Conservation (phyloP, 768 basidiomycete genomes). For the Tremella mesenterica region DNA sequence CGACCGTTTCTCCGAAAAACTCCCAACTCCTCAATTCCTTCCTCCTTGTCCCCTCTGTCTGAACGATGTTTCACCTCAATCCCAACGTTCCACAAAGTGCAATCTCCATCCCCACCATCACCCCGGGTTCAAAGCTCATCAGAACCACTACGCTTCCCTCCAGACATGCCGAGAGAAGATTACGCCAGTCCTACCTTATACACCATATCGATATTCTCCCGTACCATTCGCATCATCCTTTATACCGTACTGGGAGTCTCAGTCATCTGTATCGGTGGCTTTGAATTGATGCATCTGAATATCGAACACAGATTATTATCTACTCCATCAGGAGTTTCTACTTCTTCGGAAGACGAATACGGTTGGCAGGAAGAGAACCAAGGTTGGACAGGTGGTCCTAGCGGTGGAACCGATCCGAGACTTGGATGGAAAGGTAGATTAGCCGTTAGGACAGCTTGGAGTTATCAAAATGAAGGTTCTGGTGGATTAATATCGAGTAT, state of each 20-base stretch:
- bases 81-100: too few relatives aligned
- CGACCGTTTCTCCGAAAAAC: too few relatives aligned
- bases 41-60: too few relatives aligned
- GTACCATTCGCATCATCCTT: conserved; percentile 27
- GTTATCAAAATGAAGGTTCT: conserved; percentile 34
- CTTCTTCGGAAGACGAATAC: conserved; percentile 16
- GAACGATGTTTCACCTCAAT: too few relatives aligned
- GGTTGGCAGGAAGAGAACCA: conserved; percentile 36
- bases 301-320: conserved; percentile 23
- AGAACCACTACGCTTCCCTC: conserved; percentile 18
- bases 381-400: conserved; percentile 34
- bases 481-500: conserved; percentile 21
- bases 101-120: too few relatives aligned
- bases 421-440: conserved; percentile 37
- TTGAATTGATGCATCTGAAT: conserved; percentile 24
- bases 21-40: too few relatives aligned
- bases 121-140: too few relatives aligned
- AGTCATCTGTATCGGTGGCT: conserved; percentile 14
- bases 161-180: conserved; percentile 35
- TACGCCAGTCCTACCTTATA: conserved; percentile 37
- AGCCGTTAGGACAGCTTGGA: conserved; percentile 39
- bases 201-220: conserved; percentile 29
- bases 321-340: conserved; percentile 13
- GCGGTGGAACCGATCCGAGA: conserved; percentile 33
- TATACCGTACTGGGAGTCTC: conserved; percentile 19